Base-by-base conservation (phyloP, 148 eudicot species). In the Cornus kousa region DNA sequence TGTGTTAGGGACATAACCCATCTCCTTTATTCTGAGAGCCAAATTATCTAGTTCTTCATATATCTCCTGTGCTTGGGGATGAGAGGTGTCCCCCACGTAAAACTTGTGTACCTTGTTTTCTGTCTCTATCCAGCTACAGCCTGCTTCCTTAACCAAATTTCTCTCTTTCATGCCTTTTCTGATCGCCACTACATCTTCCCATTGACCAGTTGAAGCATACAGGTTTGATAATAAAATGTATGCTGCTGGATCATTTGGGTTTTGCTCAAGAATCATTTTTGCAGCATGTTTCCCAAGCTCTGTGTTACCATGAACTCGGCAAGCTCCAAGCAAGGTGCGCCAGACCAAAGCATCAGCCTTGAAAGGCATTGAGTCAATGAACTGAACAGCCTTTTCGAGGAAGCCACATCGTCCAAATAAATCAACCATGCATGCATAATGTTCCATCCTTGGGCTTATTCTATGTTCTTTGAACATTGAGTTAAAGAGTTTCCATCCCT, bases 401-500 rank as follows among this genome's bases (percentile, higher is more conserved):
- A 50, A 71, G 35, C 97, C 97, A 10, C 88, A 82, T 39, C 97
- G 80, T 24, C 97, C 92, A 37, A 86, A 85, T 71, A 92, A 40
- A 83, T 92, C 94, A 50, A 92, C 97, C 87, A 92, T 88, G 80
- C 94, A 92, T 46, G 97, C 92, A 68, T 90, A 92, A 65, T 92
- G 97, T 84, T 92, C 97, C 91, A 88, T 87, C 75, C 82, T 85
- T 13, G 91, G 97, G 74, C 59, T 78, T 77, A 92, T 82, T 48
- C 86, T 85, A 73, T 90, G 86, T 20, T 86, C 84, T 67, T 50
- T 77, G 65, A 73, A 32, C 94, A 90, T 90, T 22, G 88, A 81
- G n/a, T 80, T 71, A 59, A 90, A 90, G 76, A 88, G 86, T 60
- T 74, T 80, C 85, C 83, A 73, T n/a, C 97, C 97, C 86, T 89